Base-by-base conservation (phyloP, 495 filamentous ascomycete species). In the Penicillium parvum region DNA sequence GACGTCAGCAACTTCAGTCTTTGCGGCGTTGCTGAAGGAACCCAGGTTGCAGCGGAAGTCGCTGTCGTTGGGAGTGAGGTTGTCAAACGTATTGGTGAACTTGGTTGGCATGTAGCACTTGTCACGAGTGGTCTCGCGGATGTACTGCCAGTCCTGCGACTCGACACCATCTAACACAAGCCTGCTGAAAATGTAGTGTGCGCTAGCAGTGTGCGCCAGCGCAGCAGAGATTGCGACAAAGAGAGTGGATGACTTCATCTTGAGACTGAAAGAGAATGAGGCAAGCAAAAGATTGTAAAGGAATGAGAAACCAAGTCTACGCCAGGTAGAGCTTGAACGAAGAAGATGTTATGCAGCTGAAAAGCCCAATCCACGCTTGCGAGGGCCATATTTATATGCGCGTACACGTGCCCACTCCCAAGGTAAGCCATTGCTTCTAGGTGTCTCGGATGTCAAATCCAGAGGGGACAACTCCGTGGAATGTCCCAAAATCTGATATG, bases 11-110 rank as follows among this genome's bases (percentile, higher is more conserved):
- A 52, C 48, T 12, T 52, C 45, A 11, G 53, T 56, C 36, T 56
- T 48, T 9, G 35, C 45, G 14, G 53, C 53, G 35, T 46, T 45
- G 33, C 32, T 40, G 32, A 56, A 56, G 16, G 53, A 49, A 33
- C 48, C 53, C 18, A 52, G 16, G 40, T 56, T 56, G 32, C 53
- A 56, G 23, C 49, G 53, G 37, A 56, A 56, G 22, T 56, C 53
- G 34, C 5, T 40, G 21, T 46, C 48, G n/a, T 17, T 52, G 21
- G 53, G 53, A 7, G 53, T 56, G 15, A 56, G 37, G 12, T 56
- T 49, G 45, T 56, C 53, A 15, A 42, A 52, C 2, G 53, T 56
- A 11, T 23, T 22, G 17, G 8, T 43, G 8, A 23, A 56, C 37
- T 56, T 56, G 36, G 53, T 56, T 1, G 53, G 53, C 40, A 45